phyloP scores from a whole-genome alignment of 2,329 filamentous ascomycete species.

The Pyrenophora seminiperda region DNA sequence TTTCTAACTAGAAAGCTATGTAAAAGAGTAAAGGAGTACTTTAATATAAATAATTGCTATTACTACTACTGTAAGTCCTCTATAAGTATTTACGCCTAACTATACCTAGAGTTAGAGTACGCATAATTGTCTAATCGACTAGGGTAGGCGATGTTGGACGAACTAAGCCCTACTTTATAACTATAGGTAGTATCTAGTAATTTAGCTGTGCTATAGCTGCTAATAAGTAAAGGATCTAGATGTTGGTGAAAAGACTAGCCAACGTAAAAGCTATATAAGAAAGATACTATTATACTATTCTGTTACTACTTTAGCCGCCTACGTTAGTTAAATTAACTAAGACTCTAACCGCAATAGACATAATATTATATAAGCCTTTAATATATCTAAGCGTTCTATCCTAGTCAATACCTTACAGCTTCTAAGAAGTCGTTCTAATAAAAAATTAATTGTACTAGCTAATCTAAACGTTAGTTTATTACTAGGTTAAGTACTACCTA shows the following conservation, averaged over 20 bases:
- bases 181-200: neutral
- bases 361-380: neutral
- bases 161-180: no score
- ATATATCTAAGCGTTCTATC: neutral
- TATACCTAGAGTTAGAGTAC: no score
- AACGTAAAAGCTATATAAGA: neutral
- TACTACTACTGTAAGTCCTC: no score
- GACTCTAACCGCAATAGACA: neutral
- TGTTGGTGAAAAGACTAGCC: neutral
- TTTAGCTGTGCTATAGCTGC: neutral
- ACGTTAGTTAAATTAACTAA: neutral
- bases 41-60: no score
- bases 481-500: neutral
- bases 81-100: no score
- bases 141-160: no score
- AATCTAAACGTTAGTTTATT: neutral
- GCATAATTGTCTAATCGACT: no score
- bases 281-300: neutral
- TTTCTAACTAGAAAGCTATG: no score
- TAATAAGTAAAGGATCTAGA: neutral
- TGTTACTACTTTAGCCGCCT: neutral
- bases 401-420: neutral
- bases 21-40: no score
- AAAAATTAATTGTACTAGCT: neutral
- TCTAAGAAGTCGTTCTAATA: neutral